Percentiles rank a stretch among this genome's conserved stretches.
Evolutionary conservation across 163 green algal genomes (phyloP).

Genomic region (Coccomyxa subellipsoidea): DNA sequence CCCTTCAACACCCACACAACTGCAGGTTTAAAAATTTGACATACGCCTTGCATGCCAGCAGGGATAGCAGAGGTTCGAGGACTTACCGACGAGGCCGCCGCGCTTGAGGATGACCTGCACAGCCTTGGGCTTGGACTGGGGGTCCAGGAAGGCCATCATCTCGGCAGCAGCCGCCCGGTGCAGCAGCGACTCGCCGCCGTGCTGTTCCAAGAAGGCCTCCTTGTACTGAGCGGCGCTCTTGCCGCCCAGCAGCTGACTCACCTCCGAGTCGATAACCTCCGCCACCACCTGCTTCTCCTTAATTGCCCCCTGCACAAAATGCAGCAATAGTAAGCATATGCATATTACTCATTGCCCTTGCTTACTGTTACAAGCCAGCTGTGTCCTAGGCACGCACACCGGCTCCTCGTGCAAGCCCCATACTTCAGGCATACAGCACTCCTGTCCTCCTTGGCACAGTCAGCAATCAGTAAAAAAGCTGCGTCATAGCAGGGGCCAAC

Average conservation of each 20-base stretch:
- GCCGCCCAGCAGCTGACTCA: slow-evolving; percentile 46
- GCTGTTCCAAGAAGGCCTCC: slow-evolving; percentile 24
- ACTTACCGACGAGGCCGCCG: background rate
- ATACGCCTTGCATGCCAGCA: background rate
- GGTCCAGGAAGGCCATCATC: slow-evolving; percentile 38
- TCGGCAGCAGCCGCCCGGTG: slow-evolving; percentile 39
- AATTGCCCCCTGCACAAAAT: slow-evolving; percentile 5
- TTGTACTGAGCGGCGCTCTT: slow-evolving; percentile 23
- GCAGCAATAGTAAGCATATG: background rate
- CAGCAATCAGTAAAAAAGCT: too few species aligned
- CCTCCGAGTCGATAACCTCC: slow-evolving; percentile 23
- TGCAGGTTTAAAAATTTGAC: background rate
- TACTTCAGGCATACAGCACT: too few species aligned
- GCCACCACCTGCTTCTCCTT: slow-evolving; percentile 38
- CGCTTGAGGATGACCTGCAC: slow-evolving; percentile 5
- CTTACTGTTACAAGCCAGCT: background rate
- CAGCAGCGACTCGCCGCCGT: slow-evolving; percentile 30
- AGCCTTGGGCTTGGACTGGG: background rate
- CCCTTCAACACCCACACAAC: background rate
- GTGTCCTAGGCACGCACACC: background rate
- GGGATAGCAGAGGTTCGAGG: background rate
- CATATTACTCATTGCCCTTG: background rate
- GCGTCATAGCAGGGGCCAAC: too few species aligned
- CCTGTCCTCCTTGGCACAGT: too few species aligned
- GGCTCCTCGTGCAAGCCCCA: too few species aligned